Conservation (phyloP, 2,329 filamentous ascomycete species). For the Ceratocystis colombiana region DNA sequence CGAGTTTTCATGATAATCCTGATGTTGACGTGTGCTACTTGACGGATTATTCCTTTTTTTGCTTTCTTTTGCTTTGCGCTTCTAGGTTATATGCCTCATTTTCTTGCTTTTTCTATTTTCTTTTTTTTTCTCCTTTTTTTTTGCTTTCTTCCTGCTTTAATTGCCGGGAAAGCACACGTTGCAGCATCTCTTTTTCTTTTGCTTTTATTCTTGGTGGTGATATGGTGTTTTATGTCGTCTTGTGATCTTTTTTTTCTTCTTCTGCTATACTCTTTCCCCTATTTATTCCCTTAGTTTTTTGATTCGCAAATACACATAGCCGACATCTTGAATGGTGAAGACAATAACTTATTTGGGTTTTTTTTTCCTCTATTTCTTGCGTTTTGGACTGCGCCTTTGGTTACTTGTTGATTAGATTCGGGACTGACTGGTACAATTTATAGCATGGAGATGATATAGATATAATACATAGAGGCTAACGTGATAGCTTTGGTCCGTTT, state of each 20-base stretch:
- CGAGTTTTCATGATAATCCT: slow-evolving; percentile 39
- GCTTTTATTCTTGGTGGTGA: too few species aligned
- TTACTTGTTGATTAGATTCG: too few species aligned
- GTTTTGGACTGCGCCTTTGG: slow-evolving; percentile 1
- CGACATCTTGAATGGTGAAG: slow-evolving; percentile 11
- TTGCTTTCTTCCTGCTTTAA: not conserved
- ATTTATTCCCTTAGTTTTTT: slow-evolving; percentile 16
- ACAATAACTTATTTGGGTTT: not conserved
- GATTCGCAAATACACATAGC: not conserved
- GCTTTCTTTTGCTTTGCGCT: not conserved
- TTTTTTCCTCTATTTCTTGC: not conserved
- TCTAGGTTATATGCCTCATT: slow-evolving; percentile 1
- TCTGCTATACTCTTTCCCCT: slow-evolving; percentile 6
- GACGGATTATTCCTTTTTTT: slow-evolving; percentile 3
- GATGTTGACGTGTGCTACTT: slow-evolving; percentile 10
- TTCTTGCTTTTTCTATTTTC: not conserved
- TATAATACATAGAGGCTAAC: too few species aligned
- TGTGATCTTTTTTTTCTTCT: slow-evolving; percentile 10
- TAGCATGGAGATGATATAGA: too few species aligned
- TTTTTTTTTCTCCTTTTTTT: not conserved
- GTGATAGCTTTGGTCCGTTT: too few species aligned
- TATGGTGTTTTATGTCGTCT: slow-evolving; percentile 5
- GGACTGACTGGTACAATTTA: too few species aligned
- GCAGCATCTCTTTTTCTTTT: not conserved
- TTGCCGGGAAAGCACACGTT: slow-evolving; percentile 5